Base-by-base conservation (phyloP, 2,329 filamentous ascomycete genomes). In the Aciculosporium take region DNA sequence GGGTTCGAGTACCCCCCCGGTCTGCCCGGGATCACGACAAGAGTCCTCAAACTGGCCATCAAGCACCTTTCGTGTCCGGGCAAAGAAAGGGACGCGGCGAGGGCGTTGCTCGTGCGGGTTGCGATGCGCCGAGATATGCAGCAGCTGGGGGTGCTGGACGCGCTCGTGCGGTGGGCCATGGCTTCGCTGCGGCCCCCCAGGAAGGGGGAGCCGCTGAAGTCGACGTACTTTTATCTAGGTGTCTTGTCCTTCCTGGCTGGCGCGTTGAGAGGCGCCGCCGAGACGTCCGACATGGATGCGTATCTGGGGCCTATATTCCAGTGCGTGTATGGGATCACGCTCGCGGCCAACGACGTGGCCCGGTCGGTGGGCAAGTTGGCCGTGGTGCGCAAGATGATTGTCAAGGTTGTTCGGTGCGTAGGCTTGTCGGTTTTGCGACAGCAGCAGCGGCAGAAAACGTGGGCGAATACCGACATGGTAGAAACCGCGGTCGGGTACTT, bases 111-210 rank as follows among this genome's bases (percentile, higher is more conserved):
- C 7, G 84, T 94, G 15, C 75, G 87, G 35, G 68, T 95, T 35
- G 76, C 80, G n/a, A 77, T 88, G 56, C 76, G 91, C 13, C 77
- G 76, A 36, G 91, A 98, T 57, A 94, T 96, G 85, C 84, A 89
- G 59, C 66, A 74, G 39, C 63, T 88, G 8, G 78, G 81, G 0
- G 65, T 96, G 3, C 66, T 91, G 27, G 62, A 76, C 35, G 68
- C 71, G 2, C 65, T 94, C 8, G 71, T 86, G 2, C 57, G 71
- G 25, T 93, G 85, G 84, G 76, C 82, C 1, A 61, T 91, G 29
- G 64, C 62, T 7, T 72, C 71, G 23, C 64, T 94, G 3, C 62
- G 66, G 1, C 68, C 68, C 0, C 68, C 68, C 0, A 53, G 57
- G 2, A 55, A 57, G 3, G 56, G 57, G 3, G 56, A 51, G 7